Evolutionary conservation across 352 stramenopile genomes (phyloP).

Genomic region (Phytopythium cucurbitacearum): DNA sequence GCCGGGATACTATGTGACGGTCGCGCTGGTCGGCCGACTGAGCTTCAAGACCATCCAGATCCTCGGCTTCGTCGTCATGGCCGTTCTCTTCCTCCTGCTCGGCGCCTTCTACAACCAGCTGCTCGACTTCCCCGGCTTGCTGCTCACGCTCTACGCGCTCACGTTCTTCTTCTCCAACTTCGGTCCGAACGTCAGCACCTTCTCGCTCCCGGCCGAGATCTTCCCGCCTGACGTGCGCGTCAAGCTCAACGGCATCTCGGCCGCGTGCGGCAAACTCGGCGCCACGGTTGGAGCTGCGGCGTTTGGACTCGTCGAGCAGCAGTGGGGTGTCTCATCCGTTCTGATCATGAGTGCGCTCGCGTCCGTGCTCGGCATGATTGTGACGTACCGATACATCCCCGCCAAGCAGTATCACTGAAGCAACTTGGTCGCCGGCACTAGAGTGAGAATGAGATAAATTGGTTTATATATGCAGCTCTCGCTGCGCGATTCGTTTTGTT

Average conservation of each 20-base stretch:
- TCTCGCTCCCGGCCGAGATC: slow-evolving; percentile 76
- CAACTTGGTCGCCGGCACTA: too few relatives aligned
- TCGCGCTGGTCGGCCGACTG: slow-evolving; percentile 56
- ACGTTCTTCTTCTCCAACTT: slow-evolving; percentile 91
- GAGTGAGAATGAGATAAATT: too few relatives aligned
- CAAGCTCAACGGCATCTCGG: slow-evolving; percentile 79
- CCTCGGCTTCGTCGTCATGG: slow-evolving; percentile 69
- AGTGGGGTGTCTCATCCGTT: slow-evolving; percentile 53
- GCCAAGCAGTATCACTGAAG: slow-evolving; percentile 33
- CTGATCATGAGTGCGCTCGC: slow-evolving; percentile 52
- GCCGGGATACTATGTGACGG: slow-evolving; percentile 63
- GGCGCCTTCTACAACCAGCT: slow-evolving; percentile 54
- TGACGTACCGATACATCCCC: slow-evolving; percentile 64
- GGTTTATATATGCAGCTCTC: too few relatives aligned
- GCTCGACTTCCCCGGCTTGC: slow-evolving; percentile 27
- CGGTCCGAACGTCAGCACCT: slow-evolving; percentile 85
- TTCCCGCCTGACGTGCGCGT: slow-evolving; percentile 67
- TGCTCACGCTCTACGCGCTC: slow-evolving; percentile 67
- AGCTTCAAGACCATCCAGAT: slow-evolving; percentile 82
- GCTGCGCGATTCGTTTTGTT: too few relatives aligned
- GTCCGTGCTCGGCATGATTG: slow-evolving; percentile 49
- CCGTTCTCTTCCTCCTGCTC: slow-evolving; percentile 55
- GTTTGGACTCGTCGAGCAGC: slow-evolving; percentile 60
- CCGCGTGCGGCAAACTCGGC: slow-evolving; percentile 72
- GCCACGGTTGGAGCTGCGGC: slow-evolving; percentile 53